Base-by-base conservation (phyloP, 1,284 basidiomycete species). In the Cutaneotrichosporon sp. region DNA sequence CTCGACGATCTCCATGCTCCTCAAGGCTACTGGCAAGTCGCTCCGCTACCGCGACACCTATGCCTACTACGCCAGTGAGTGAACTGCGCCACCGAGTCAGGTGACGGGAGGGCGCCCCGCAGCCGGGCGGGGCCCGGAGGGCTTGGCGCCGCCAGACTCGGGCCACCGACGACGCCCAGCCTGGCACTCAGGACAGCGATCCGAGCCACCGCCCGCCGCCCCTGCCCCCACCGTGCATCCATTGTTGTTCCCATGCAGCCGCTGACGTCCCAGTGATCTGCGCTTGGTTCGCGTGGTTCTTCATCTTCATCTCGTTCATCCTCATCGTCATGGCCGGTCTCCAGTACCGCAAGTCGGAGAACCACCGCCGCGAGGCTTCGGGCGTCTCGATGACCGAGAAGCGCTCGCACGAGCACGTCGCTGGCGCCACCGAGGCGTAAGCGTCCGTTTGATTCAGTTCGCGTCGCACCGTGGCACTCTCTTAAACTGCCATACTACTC, bases 231-330 rank as follows among this genome's bases (percentile, higher is more conserved):
- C 25, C 14, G 11, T 50, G 10, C 22, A 16, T 25, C 13, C 45
- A 25, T 24, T 9, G 13, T 6, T 46, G 22, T 31, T 10, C 25
- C 16, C 27, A 18, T 4, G 7, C 38, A 33, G 18, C n/a, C 10
- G 27, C 36, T 60, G 29, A 56, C 36, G 25, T n/a, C 27, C 9
- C 54, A 46, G 55, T 66, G 58, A 63, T 66, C 36, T 34, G 43
- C 56, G 38, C 53, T 25, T 66, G 64, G 64, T 36, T 66, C 43
- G 46, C 50, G n/a, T 66, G 54, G 27, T 51, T 54, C 58, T 52
- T 54, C 58, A 42, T 60, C 58, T 16, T 60, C 29, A 7, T 56
- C 42, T 54, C 53, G 46, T 29, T 58, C 29, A 18, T 51, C 52
- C 61, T 66, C 49, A 25, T 58, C 52, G 43, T 59, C 56, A 3